Percentiles rank a stretch among this genome's conserved stretches.
Evolutionary conservation across 176 grass and related monocot genomes (phyloP).

Genomic region (Cymbopogon citratus): DNA sequence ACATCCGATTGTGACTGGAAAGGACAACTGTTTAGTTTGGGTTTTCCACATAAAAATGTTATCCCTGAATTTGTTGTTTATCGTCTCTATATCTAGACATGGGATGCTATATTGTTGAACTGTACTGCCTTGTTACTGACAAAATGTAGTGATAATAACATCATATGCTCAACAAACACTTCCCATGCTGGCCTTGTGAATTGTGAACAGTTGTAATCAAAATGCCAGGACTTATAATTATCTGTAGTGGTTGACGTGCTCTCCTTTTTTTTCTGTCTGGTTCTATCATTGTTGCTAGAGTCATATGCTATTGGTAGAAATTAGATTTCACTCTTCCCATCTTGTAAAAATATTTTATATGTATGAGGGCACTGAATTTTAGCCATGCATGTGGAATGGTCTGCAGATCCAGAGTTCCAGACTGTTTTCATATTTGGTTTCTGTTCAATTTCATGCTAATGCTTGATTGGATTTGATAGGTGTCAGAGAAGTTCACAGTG

Average conservation of each 20-base stretch:
- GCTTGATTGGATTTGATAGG: constrained; percentile 41
- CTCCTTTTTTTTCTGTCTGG: neutral
- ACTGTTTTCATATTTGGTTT: neutral
- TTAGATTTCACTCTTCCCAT: neutral
- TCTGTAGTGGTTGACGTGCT: neutral
- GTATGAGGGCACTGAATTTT: neutral
- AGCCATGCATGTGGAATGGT: neutral
- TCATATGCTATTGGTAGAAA: neutral
- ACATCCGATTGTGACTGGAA: neutral
- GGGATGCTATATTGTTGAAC: too few species aligned
- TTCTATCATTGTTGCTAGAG: neutral
- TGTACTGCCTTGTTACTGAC: too few species aligned
- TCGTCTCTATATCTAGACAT: too few species aligned
- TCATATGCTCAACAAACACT: neutral
- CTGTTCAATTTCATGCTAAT: constrained; percentile 24
- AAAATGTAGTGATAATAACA: too few species aligned
- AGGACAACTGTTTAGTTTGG: neutral
- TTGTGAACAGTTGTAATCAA: neutral
- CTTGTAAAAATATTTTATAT: neutral
- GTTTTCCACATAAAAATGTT: neutral
- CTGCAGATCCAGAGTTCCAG: too few species aligned
- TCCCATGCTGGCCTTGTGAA: neutral
- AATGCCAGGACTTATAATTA: neutral
- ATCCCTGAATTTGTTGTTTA: too few species aligned
- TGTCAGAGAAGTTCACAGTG: constrained; percentile 96